Base-by-base conservation (phyloP, 2,329 filamentous ascomycete species). In the Venturia pyrina region DNA sequence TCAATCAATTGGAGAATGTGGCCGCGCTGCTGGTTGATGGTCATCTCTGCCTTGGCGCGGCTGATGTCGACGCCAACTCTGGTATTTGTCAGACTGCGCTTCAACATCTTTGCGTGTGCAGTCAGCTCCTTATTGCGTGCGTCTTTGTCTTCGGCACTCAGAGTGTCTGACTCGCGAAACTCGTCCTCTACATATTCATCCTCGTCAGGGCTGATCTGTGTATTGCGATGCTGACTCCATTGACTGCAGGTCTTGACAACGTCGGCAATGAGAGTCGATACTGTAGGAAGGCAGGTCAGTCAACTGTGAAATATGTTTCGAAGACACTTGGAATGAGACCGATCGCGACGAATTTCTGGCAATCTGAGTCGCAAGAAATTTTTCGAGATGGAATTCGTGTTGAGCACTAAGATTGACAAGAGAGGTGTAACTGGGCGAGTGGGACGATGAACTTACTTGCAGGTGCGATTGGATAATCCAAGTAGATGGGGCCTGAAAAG, bases 1-100 rank as follows among this genome's bases (percentile, higher is more conserved):
- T 75, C 71, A n/a, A 82, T 72, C 53, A 78, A 68, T 1, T 76
- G 70, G 8, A 80, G 67, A 13, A 81, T 72, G 56, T 75, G 57
- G 5, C 70, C 66, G 46, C 71, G 69, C 61, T 76, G 73, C 57
- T 76, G 70, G 61, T 75, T 78, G 73, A 81, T 78, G 7, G 79
- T 79, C 37, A 82, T 69, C n/a, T 50, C 24, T 11, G 13, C 2
- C 72, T 70, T 50, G 24, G 24, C 17, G 5, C 72, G 71, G 65
- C 73, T 75, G 62, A 74, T 75, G 17, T 67, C 66, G 46, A 74
- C 73, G n/a, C 60, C 40, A 28, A 19, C 19, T 34, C 8, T n/a
- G 15, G 60, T 62, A 21, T 43, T 43, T 2, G 60, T 40, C 40
- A 46, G 19, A 3, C 10, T 32, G 7, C 37, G 32, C 37, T 62